Conservation (phyloP, 2,329 filamentous ascomycete species). For the Thelonectria blattea region DNA sequence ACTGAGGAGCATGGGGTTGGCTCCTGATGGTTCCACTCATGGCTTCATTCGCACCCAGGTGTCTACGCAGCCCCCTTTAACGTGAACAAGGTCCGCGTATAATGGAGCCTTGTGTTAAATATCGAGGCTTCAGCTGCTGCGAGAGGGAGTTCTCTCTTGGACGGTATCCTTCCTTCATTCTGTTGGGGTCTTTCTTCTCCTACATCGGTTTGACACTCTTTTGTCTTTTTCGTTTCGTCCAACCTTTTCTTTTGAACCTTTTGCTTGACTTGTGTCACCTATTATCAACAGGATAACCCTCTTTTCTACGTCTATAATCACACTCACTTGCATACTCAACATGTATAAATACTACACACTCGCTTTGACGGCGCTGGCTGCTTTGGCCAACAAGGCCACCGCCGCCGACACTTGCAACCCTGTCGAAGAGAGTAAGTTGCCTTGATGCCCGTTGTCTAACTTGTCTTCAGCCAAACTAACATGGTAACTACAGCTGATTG, state of each 20-base stretch:
- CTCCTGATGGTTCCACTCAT: constrained; percentile 10
- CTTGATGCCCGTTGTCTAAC: too few relatives aligned
- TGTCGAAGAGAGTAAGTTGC: constrained; percentile 25
- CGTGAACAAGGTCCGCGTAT: background rate
- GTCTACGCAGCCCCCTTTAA: constrained; percentile 9
- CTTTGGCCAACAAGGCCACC: background rate
- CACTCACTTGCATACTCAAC: background rate
- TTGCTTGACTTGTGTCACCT: background rate
- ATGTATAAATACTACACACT: constrained; percentile 3
- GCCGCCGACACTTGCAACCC: constrained; percentile 27
- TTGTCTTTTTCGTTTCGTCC: background rate
- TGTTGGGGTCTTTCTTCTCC: background rate
- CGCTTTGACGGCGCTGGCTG: background rate
- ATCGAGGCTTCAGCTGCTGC: background rate
- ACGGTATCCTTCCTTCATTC: background rate
- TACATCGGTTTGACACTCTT: background rate
- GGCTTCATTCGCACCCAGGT: constrained; percentile 3
- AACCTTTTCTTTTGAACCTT: background rate
- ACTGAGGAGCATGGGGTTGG: constrained; percentile 2
- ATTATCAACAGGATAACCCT: background rate
- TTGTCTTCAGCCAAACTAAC: constrained; percentile 1
- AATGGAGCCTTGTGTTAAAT: background rate
- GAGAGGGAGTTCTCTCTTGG: background rate
- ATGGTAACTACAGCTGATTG: constrained; percentile 16
- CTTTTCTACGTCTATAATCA: background rate